Evolutionary conservation across 805 yeast genomes (phyloP).

Genomic region (Torulaspora maleeae): DNA sequence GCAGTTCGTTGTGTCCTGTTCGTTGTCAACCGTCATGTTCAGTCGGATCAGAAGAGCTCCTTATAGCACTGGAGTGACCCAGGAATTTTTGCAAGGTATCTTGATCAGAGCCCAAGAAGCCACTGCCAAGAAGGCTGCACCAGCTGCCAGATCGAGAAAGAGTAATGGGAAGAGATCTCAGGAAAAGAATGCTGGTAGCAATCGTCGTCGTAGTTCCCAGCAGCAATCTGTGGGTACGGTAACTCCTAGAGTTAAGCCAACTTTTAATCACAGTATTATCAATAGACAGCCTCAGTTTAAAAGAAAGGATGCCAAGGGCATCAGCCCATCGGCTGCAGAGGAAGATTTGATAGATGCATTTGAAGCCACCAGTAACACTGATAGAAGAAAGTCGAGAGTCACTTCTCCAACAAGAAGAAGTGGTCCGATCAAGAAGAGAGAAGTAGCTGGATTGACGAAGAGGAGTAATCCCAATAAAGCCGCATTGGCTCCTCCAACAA

Average conservation of each 20-base stretch:
- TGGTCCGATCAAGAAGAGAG: constrained; percentile 7
- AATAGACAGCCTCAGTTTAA: constrained; percentile 22
- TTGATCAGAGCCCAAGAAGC: constrained; percentile 33
- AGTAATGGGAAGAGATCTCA: constrained; percentile 4
- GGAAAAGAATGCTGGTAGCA: constrained; percentile 1
- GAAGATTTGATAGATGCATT: constrained; percentile 18
- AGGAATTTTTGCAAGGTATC: constrained; percentile 32
- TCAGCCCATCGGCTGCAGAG: constrained; percentile 4
- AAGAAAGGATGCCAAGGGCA: constrained; percentile 6
- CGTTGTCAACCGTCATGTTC: neutral
- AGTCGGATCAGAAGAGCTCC: constrained; percentile 9
- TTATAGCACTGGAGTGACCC: constrained; percentile 28
- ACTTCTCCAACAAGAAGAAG: constrained; percentile 2
- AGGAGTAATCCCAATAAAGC: constrained; percentile 1
- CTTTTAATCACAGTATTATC: constrained; percentile 16
- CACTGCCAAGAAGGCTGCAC: constrained; percentile 19
- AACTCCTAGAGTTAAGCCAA: constrained; percentile 15
- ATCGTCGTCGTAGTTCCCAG: constrained; percentile 6
- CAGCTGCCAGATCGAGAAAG: constrained; percentile 7
- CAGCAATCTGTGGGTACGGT: constrained; percentile 7
- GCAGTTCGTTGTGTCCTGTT: neutral
- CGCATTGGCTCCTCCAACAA: constrained; percentile 5
- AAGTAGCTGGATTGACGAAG: constrained; percentile 16
- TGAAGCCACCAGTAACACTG: constrained; percentile 6
- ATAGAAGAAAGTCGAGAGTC: constrained; percentile 1